phyloP scores from a whole-genome alignment of 306 rosid species.

The Lagenaria siceraria region DNA sequence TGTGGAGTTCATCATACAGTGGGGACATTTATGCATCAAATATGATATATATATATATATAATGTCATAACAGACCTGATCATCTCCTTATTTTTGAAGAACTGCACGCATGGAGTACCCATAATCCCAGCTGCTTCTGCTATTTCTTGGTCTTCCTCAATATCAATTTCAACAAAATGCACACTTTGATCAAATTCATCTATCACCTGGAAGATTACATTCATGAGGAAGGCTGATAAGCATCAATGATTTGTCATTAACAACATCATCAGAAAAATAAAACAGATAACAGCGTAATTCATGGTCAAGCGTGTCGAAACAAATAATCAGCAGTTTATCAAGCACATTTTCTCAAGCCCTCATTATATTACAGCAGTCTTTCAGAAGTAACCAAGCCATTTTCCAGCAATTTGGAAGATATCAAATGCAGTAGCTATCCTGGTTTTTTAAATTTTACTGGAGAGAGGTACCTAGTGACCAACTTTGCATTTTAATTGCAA shows the following conservation, averaged over 20 bases:
- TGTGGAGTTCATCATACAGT: background rate
- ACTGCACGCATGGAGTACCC: conserved; percentile 99
- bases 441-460: background rate
- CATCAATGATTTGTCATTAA: background rate
- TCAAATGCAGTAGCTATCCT: background rate
- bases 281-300: background rate
- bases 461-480: background rate
- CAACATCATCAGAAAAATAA: background rate
- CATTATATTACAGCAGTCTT: background rate
- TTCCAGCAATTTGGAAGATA: background rate
- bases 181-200: conserved; percentile 80
- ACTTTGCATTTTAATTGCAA: background rate
- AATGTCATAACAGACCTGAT: conserved; percentile 22
- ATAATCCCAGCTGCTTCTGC: conserved; percentile 96
- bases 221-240: background rate
- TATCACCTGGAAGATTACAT: conserved; percentile 44
- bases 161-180: conserved; percentile 92
- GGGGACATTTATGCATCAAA: background rate
- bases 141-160: conserved; percentile 90
- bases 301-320: background rate
- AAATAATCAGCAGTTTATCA: background rate
- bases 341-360: background rate
- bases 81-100: conserved; percentile 88
- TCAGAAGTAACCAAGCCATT: background rate
- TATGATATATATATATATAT: background rate